Percentiles rank a stretch among this genome's conserved stretches.
phyloP scores from a whole-genome alignment of 2,329 filamentous ascomycete species.

The Arthrinium puccinioides region DNA sequence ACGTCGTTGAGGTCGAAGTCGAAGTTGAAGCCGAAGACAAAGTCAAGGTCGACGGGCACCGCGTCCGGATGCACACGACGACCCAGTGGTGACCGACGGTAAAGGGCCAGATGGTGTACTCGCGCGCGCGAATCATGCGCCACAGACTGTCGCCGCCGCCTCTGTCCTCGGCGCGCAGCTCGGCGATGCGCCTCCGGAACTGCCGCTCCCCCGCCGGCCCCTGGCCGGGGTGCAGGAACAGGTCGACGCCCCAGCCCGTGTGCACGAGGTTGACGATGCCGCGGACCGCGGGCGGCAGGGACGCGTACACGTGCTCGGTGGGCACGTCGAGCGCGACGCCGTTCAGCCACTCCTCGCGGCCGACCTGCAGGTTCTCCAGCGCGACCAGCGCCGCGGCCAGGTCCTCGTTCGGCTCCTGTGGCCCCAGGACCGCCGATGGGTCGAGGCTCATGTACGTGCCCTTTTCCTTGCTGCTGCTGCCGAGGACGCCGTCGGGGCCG shows the following conservation, averaged over 20 bases:
- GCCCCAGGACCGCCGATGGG: too few relatives aligned
- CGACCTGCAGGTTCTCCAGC: neutral
- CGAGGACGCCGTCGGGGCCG: too few relatives aligned
- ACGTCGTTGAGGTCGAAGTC: too few relatives aligned
- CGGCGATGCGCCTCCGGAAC: neutral
- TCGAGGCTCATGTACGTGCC: too few relatives aligned
- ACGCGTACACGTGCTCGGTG: neutral
- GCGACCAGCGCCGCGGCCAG: too few relatives aligned
- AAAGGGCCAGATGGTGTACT: slow-evolving; percentile 4
- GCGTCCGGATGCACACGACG: neutral
- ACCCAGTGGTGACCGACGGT: neutral
- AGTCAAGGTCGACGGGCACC: too few relatives aligned
- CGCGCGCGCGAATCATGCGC: neutral
- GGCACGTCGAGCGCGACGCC: neutral
- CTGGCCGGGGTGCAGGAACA: neutral
- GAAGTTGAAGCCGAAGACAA: too few relatives aligned
- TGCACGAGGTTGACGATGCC: neutral
- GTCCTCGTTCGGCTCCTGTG: too few relatives aligned
- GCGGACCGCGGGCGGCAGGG: neutral
- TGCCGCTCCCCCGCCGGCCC: neutral
- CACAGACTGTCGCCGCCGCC: neutral
- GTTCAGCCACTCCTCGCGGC: neutral
- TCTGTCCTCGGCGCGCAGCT: neutral
- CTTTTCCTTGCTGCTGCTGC: too few relatives aligned
- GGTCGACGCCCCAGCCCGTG: neutral